Base-by-base conservation (phyloP, 306 rosid species). In the Bauhinia variegata region DNA sequence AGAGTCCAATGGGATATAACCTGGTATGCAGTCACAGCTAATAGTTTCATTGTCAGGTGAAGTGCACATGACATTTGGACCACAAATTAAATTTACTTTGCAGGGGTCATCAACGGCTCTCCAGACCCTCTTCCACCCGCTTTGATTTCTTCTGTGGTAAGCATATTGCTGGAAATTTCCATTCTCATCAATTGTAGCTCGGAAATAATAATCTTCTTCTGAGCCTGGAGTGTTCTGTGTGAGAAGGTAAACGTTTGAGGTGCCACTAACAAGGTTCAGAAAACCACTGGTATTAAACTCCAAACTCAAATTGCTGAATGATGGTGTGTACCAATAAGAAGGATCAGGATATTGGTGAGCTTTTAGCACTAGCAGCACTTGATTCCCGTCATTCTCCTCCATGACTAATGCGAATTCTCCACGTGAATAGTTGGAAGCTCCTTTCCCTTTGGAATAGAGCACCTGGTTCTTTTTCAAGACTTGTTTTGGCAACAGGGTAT, bases 151-250 rank as follows among this genome's bases (percentile, higher is more conserved):
- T 31, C 51, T 59, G 39, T 63, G 72, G 47, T 74, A 79, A 36
- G 62, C 58, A 69, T 34, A 74, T 11, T 64, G 83, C 31, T 63
- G 70, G 34, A 79, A 79, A 30, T 68, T 73, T 0, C 79, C 79
- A 63, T 58, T 4, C 39, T 79, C 70, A 16, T 68, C 73, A 8
- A 74, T 59, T 0, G 76, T 74, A 23, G 62, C 76, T 9, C 65
- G 65, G 30, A 67, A 76, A 43, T 68, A 79, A 46, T 68, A 79
- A 46, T 73, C 83, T 16, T 63, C 13, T 2, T 38, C 67, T 6
- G 73, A 73, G 53, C 72, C 56, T 63, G 73, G 60, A 33, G 58
- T 12, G 18, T 11, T 30, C 28, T 32, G 37, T 1, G 68, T 68
- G 11, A 79, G 11, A 28, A 5, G 0, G 32, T 34, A 30, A 54